Conservation (phyloP, 2,329 filamentous ascomycete species). For the Cryphonectria carpinicola region DNA sequence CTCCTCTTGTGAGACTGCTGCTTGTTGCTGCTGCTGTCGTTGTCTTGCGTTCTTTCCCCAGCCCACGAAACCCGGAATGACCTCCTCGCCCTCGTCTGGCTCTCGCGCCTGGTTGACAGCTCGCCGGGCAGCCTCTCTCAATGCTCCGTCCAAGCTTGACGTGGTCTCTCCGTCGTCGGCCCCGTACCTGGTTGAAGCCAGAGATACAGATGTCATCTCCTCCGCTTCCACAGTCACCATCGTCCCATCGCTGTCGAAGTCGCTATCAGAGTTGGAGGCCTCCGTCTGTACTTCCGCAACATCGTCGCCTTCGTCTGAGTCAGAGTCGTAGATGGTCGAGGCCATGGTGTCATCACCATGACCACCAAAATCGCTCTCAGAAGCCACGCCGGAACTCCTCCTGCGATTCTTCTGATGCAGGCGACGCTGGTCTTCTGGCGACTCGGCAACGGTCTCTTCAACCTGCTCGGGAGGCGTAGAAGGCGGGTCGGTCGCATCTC, state of each 20-base stretch:
- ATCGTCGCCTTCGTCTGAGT: conserved; percentile 60
- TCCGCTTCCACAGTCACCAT: conserved; percentile 84
- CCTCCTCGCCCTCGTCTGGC: conserved; percentile 61
- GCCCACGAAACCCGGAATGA: conserved; percentile 74
- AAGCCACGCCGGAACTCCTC: conserved; percentile 69
- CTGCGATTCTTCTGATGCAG: conserved; percentile 64
- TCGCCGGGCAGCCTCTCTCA: conserved; percentile 73
- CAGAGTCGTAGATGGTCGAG: conserved; percentile 78
- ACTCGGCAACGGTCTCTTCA: conserved; percentile 60
- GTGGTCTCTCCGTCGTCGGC: conserved; percentile 65
- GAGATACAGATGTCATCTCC: conserved; percentile 72
- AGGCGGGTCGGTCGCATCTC: conserved; percentile 58
- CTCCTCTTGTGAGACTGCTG: conserved; percentile 29
- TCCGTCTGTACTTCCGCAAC: conserved; percentile 60
- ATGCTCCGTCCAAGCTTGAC: conserved; percentile 74
- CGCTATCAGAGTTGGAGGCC: conserved; percentile 49
- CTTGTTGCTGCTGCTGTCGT: conserved; percentile 56
- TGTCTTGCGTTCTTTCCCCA: conserved; percentile 66
- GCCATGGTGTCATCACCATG: conserved; percentile 64
- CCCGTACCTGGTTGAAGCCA: conserved; percentile 62
- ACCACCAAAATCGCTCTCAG: conserved; percentile 62
- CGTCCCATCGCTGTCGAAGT: conserved; percentile 71
- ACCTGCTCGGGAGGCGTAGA: conserved; percentile 66
- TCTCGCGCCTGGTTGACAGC: conserved; percentile 73
- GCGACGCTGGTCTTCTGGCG: conserved; percentile 68